Conservation (phyloP, 345 rosid species). For the Abelmoschus esculentus region DNA sequence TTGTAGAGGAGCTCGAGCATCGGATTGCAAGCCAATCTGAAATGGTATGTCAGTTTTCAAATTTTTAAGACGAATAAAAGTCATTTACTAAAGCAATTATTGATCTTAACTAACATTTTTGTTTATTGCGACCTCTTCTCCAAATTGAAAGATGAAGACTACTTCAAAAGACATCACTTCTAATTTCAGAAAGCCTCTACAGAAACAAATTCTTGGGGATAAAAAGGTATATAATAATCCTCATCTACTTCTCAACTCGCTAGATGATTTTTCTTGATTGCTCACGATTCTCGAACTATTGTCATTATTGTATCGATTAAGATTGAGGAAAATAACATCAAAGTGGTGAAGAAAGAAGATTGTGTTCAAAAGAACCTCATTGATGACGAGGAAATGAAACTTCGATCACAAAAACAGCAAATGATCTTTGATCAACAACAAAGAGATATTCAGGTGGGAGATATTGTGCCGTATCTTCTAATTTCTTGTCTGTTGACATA, state of each 20-base stretch:
- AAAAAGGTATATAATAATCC: constrained; percentile 41
- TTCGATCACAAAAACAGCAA: constrained; percentile 37
- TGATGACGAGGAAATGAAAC: constrained; percentile 45
- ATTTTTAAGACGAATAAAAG: constrained; percentile 11
- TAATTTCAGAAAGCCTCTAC: constrained; percentile 36
- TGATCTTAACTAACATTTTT: constrained; percentile 1
- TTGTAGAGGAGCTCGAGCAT: constrained; percentile 78
- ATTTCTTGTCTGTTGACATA: background rate
- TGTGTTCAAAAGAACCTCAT: constrained; percentile 25
- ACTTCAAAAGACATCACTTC: constrained; percentile 33
- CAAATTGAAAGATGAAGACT: constrained; percentile 37
- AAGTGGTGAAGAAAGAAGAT: constrained; percentile 41
- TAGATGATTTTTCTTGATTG: background rate
- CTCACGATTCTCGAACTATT: background rate
- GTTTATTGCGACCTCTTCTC: constrained; percentile 4
- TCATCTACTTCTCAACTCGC: constrained; percentile 11
- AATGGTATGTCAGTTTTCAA: constrained; percentile 37
- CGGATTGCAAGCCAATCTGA: constrained; percentile 63
- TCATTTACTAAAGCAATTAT: background rate
- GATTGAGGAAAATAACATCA: constrained; percentile 51
- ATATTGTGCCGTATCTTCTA: constrained; percentile 1
- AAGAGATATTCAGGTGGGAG: constrained; percentile 12
- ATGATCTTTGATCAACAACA: constrained; percentile 59
- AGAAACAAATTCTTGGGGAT: constrained; percentile 37
- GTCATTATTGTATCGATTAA: constrained; percentile 20